Evolutionary conservation across 1,284 basidiomycete species (phyloP), one percentile per base, ranked within the genome.

Genomic region (Apiotrichum sp.): DNA sequence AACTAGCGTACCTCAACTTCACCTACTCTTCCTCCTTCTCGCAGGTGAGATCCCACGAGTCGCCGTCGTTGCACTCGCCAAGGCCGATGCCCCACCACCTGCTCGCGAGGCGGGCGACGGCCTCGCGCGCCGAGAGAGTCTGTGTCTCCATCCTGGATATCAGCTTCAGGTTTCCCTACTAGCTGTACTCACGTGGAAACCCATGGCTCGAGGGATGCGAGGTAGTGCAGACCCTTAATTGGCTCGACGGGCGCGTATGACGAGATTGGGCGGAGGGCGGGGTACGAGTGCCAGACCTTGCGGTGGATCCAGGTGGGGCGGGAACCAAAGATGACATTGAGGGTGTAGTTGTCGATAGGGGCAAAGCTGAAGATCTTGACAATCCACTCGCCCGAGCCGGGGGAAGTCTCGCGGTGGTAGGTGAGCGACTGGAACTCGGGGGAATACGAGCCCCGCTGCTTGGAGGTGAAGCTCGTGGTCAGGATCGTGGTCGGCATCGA

Each of bases 381-480:
- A 14, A 82, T 79, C 80, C 84, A 87, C 71, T 87, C 86, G 62
- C 58, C 61, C 52, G 74, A 61, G 59, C 74, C 65, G 29, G 65
- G 69, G 52, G 70, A 59, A 42, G 87, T 77, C 40, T 77, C 77
- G 3, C 86, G 85, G 57, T 89, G 86, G 75, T 96, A 97, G n/a
- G 85, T 85, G 49, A 98, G 74, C 1, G 88, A 90, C 68, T 92
- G 92, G 77, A 98, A 96, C 55, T 87, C 84, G 1, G 91, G 88
- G 51, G 81, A 80, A 9, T 78, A 76, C 1, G 79, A 79, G 7
- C 80, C 80, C 9, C 75, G 31, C 3, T 3, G 4, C 36, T 48
- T 48, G 6, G 46, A 42, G 13, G 67, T 67, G 35, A 22, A 16
- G 55, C 81, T 80, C 0, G 86, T 87, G 4, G 92, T 93, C 51